Base-by-base conservation (phyloP, 192 early-diverging fungal species). In the Podila epicladia region DNA sequence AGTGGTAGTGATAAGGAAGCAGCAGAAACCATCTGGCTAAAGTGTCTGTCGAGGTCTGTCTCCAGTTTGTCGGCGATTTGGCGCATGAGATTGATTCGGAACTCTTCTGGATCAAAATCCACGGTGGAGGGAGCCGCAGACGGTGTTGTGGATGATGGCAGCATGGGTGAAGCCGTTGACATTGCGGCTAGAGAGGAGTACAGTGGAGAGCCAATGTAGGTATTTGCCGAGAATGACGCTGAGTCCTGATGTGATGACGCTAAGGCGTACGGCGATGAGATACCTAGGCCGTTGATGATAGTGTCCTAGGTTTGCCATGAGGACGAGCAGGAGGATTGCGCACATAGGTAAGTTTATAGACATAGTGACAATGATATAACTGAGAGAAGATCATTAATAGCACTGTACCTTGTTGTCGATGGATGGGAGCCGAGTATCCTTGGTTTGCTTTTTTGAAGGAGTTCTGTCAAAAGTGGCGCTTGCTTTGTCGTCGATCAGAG, bases 51-150 rank as follows among this genome's bases (percentile, higher is more conserved):
- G 1, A 70, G 68, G 19, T 48, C 68, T 11, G 68, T 62, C 31
- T 70, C 68, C 45, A 70, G 31, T 61, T 62, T 70, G 45, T 70
- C 68, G 2, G 68, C 26, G 17, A 70, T 70, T 33, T 70, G 68
- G 22, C 58, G 68, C 58, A 70, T 70, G 3, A 70, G 68, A 51
- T 70, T 70, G 4, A 45, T 37, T 15, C 59, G 58, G 59, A 70
- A 70, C 9, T 62, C 68, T 62, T 70, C 68, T 19, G 68, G 68
- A 13, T 70, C 41, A 17, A 70, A 70, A 26, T 70, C 68, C 6
- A 59, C 37, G 9, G 45, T 38, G 29, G 45, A 62, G 26, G 5
- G 59, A 7, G 8, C 26, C 41, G 58, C 19, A 13, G 20, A 37
- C 7, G 22, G 12, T 55, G 53, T 55, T 55, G 41, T 45, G 41